Evolutionary conservation across 164 flowering plant species (phyloP).

Genomic region (Vitis vinifera): DNA sequence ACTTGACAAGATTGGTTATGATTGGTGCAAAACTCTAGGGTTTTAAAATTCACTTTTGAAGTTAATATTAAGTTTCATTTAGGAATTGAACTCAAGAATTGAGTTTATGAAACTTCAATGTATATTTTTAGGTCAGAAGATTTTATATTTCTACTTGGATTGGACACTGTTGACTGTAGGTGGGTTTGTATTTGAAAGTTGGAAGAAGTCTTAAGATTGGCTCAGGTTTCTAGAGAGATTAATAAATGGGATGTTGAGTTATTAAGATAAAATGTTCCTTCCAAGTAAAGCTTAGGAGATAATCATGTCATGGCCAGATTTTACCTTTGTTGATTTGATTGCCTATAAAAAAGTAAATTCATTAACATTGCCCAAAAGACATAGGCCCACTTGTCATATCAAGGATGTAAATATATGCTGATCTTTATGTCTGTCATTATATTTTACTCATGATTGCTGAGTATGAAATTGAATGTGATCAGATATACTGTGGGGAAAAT

Average conservation of each 20-base stretch:
- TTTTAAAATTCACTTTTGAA: too few relatives aligned
- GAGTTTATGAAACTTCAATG: too few relatives aligned
- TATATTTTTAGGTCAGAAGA: neutral
- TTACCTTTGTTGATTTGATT: neutral
- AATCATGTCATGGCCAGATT: neutral
- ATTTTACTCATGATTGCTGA: conserved; percentile 4
- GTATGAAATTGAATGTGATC: conserved; percentile 22
- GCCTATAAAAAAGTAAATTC: too few relatives aligned
- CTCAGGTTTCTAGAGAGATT: neutral
- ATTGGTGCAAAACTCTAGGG: too few relatives aligned
- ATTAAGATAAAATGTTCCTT: neutral
- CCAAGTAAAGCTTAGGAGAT: neutral
- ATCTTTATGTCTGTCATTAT: neutral
- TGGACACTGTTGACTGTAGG: neutral
- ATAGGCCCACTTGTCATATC: too few relatives aligned
- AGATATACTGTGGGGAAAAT: conserved; percentile 99
- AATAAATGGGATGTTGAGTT: neutral
- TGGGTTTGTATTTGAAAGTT: neutral
- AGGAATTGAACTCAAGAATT: too few relatives aligned
- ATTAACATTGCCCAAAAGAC: too few relatives aligned
- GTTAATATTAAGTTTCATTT: neutral
- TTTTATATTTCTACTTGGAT: neutral
- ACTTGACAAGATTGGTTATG: too few relatives aligned
- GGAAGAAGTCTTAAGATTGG: neutral
- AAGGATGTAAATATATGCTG: too few relatives aligned